Base-by-base conservation (phyloP, 805 yeast genomes). In the Grigorovia transvaalensis region DNA sequence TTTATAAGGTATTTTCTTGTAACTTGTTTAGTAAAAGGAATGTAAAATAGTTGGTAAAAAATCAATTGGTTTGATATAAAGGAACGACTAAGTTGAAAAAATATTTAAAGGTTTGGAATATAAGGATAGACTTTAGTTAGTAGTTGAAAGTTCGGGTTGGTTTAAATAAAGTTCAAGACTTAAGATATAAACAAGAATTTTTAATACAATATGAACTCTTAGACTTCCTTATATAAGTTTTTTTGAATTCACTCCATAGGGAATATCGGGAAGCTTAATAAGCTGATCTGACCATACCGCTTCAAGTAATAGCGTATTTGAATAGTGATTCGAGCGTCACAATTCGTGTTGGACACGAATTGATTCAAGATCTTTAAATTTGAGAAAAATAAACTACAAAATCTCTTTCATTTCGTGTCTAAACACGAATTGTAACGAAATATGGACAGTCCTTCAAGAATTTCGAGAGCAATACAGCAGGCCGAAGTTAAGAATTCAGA, bases 11-110 rank as follows among this genome's bases (percentile, higher is more conserved):
- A 42, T 33, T 49, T 18, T 15, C 18, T 9, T 50, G n/a, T 33
- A 33, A 13, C 4, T 5, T 4, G 38, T 33, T 13, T 33, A 11
- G 15, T 9, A 11, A 35, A 51, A 45, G 50, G 51, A 51, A 51
- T 17, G 54, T 38, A 51, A 42, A 17, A 44, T 42, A 49, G 52
- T 52, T 52, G 54, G 54, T 20, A n/a, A 29, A 23, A 4, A 46
- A 33, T 33, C 17, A 19, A 29, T 11, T 29, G 17, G 47, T 35
- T 46, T 17, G 6, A 23, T 23, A 23, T 23, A 46, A 46, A 46
- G 47, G 47, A 45, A 29, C 7, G 47, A 45, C 47, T n/a, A 38
- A 38, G 42, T 38, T 38, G 15, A 38, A 38, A 12, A 38, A 38
- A 15, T 17, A n/a, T n/a, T n/a, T 13, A 15, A 13, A 23, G 6